Evolutionary conservation across 208 protist genomes (phyloP), one percentile per base, ranked within the genome.

Genomic region (Leishmania mexicana): DNA sequence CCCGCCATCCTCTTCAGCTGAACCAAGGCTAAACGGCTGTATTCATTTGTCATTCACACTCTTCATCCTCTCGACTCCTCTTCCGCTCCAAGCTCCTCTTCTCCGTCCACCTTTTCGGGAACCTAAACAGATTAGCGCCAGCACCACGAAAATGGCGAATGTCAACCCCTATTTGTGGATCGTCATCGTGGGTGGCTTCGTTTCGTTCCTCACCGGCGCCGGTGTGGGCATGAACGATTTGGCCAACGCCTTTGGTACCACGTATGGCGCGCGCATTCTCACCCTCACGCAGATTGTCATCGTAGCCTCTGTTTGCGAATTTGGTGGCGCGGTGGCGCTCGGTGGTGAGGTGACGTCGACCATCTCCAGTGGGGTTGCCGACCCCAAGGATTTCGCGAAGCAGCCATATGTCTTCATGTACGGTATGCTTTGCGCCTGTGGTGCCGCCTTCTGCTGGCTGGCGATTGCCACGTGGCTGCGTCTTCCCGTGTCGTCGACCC

Each of bases 171-270:
- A 88, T 64, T 80, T 95, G 57, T 96, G 93, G 91, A 93, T 96
- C 60, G 82, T 91, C 71, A 76, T 94, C 64, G 83, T 94, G 58
- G 84, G 87, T 71, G 86, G 83, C 72, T 86, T 96, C 58, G 70
- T 93, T 15, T 81, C 85, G 51, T 94, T 96, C 85, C 83, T 95
- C 60, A 85, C 89, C 53, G 90, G 84, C 54, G 85, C 80, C 77
- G 93, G 90, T 68, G 93, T 93, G 51, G 95, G 95, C 51, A 89
- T 92, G 73, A 98, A 98, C 62, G 95, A 98, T 78, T 90, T 98
- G 35, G 91, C 91, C 80, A 98, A 98, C 85, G 89, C 93, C 80
- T 96, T 98, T 79, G 95, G 88, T 38, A 96, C 95, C 28, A 90
- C 85, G 38, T 94, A 97, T 77, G 93, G 92, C 64, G 71, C 88